phyloP scores from a whole-genome alignment of 169 alveolate species.

The Eimeria acervulina region DNA sequence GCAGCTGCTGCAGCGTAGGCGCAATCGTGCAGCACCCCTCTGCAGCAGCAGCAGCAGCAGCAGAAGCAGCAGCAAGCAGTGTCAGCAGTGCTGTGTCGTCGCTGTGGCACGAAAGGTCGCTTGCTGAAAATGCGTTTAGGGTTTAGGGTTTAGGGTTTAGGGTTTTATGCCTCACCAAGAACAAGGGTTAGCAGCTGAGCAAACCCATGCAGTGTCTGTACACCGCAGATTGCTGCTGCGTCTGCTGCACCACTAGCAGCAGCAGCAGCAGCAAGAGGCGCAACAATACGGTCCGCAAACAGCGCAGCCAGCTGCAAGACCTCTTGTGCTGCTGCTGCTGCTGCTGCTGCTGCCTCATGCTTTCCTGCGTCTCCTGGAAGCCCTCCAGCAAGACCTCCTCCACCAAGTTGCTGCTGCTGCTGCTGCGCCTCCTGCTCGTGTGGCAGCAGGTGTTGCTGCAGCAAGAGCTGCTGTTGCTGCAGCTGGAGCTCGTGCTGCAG shows the following conservation, averaged over 20 bases:
- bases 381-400: background rate
- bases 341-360: background rate
- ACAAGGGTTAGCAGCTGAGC: constrained; percentile 33
- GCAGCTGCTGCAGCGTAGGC: constrained; percentile 53
- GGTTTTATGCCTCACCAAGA: too few species aligned
- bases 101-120: background rate
- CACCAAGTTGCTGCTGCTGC: background rate
- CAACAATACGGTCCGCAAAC: constrained; percentile 36
- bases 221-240: constrained; percentile 33
- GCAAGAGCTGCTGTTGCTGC: background rate
- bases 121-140: too few species aligned
- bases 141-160: too few species aligned
- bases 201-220: constrained; percentile 45
- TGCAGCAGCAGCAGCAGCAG: constrained; percentile 47
- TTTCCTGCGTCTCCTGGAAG: background rate
- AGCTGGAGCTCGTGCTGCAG: background rate
- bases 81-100: background rate
- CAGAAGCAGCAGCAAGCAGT: constrained; percentile 8
- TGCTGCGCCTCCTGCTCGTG: background rate
- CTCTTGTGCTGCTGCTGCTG: constrained; percentile 45
- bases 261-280: constrained; percentile 71
- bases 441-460: background rate
- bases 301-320: constrained; percentile 35
- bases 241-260: constrained; percentile 6
- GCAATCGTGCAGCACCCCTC: constrained; percentile 30